A percentile compares a stretch with the other conserved stretches of the same genome.
Conservation (phyloP, 768 basidiomycete species). For the Termitomyces titanicus region DNA sequence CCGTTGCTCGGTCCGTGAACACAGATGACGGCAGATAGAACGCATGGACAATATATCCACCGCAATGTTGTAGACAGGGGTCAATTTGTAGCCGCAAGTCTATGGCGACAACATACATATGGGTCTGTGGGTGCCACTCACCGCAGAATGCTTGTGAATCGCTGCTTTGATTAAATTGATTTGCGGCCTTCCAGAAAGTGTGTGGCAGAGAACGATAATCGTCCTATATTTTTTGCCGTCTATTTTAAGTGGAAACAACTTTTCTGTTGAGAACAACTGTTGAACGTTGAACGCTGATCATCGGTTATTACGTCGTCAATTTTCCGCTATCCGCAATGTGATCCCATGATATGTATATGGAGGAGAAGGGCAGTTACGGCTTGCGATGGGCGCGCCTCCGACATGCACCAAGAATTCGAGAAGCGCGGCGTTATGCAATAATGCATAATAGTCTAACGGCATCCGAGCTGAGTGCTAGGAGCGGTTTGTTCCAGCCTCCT, state of each 20-base stretch:
- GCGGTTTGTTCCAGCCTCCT: too few species aligned
- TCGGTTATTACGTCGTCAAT: background rate
- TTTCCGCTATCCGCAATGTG: too few species aligned
- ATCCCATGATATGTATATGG: too few species aligned
- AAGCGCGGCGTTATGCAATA: too few species aligned
- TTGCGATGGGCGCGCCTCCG: too few species aligned
- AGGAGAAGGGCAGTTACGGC: background rate
- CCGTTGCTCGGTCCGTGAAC: conserved; percentile 16
- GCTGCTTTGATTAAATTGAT: background rate
- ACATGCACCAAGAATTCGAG: too few species aligned
- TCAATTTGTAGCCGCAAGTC: background rate
- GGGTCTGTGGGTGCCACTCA: background rate
- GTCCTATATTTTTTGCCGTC: background rate
- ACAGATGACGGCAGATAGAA: background rate
- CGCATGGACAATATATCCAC: background rate
- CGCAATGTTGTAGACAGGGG: background rate
- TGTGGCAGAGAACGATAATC: background rate
- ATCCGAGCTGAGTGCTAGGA: too few species aligned
- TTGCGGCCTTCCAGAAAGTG: background rate
- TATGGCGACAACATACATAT: too few species aligned
- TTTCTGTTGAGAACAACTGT: background rate
- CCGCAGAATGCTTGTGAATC: background rate
- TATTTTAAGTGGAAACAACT: background rate
- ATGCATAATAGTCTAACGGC: too few species aligned
- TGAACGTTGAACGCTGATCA: background rate